Evolutionary conservation across 2,329 filamentous ascomycete species (phyloP), one percentile per base, ranked within the genome.

Genomic region (Leptoxyphium fumago): DNA sequence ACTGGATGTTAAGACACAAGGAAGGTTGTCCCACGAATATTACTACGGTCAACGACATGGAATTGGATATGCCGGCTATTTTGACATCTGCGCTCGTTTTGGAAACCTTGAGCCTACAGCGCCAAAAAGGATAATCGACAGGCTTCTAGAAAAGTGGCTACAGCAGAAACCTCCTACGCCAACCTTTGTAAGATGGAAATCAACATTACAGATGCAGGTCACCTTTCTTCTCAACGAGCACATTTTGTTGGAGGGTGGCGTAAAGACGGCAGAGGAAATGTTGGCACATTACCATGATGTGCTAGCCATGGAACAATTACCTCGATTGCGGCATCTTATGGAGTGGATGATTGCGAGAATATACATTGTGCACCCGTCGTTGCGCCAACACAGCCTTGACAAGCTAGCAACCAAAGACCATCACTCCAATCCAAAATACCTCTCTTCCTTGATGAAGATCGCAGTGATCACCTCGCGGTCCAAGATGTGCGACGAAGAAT

Each of bases 321-420:
- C 69, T 11, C 60, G 66, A 17, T 69, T 65, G 49, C 61, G 69
- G 17, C 68, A 65, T 47, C 50, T 72, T 2, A 52, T 71, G 1
- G 67, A 69, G 47, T 71, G 68, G 68, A 66, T 66, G 41, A 59
- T 70, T n/a, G 59, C 61, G 1, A 64, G 66, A 5, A 61, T 67
- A 11, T 66, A 66, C 41, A 54, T 62, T 13, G 55, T 56, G 8
- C 58, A 60, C 36, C 55, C 60, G 2, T 47, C 54, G 1, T 58
- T 62, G 17, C 48, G 59, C n/a, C 39, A 49, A 2, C 47, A 55
- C 1, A 59, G 69, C 10, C 50, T 69, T 2, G 47, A 55, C 1
- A 53, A 64, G 15, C 54, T 71, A 2, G 50, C 53, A 2, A 60
- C 56, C 0, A 55, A 63, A 28, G 65, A 69, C 21, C 66, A 71